Conservation (phyloP, 208 protist species). For the Trypanosoma grayi region DNA sequence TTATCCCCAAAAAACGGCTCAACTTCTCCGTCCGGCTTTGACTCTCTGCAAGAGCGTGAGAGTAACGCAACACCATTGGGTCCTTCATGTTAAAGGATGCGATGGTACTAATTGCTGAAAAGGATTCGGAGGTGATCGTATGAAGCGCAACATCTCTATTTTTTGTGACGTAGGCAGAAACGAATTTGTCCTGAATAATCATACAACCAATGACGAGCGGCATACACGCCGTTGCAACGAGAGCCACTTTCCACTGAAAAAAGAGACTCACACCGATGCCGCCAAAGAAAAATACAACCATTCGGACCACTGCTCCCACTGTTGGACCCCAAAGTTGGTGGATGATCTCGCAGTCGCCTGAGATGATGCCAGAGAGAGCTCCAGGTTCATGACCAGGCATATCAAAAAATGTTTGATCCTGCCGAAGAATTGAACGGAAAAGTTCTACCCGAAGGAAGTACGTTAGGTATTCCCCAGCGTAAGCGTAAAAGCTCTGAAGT, state of each 20-base stretch:
- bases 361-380: slow-evolving; percentile 21
- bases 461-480: slow-evolving; percentile 32
- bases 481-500: slow-evolving; percentile 28
- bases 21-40: slow-evolving; percentile 5
- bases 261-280: slow-evolving; percentile 27
- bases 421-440: slow-evolving; percentile 27
- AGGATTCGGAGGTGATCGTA: slow-evolving; percentile 25
- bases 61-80: slow-evolving; percentile 15
- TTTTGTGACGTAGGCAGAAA: slow-evolving; percentile 3
- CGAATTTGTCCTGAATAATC: slow-evolving; percentile 22
- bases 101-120: slow-evolving; percentile 28
- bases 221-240: slow-evolving; percentile 23
- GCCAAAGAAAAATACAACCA: slow-evolving; percentile 10
- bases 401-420: slow-evolving; percentile 45
- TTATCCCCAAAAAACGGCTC: slow-evolving; percentile 17
- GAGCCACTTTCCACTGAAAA: slow-evolving; percentile 35
- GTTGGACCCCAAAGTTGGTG: slow-evolving; percentile 33
- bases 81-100: slow-evolving; percentile 33
- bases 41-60: slow-evolving; percentile 4
- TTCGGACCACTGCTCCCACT: slow-evolving; percentile 20
- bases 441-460: slow-evolving; percentile 23
- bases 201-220: slow-evolving; percentile 22
- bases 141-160: slow-evolving; percentile 16
- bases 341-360: slow-evolving; percentile 32
- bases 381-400: slow-evolving; percentile 29